Percentiles rank a stretch among this genome's conserved stretches.
These are phyloP conservation scores for Coffea canephora DNA, from an alignment of 257 asterid species.

Conservation along the genomic window DNA sequence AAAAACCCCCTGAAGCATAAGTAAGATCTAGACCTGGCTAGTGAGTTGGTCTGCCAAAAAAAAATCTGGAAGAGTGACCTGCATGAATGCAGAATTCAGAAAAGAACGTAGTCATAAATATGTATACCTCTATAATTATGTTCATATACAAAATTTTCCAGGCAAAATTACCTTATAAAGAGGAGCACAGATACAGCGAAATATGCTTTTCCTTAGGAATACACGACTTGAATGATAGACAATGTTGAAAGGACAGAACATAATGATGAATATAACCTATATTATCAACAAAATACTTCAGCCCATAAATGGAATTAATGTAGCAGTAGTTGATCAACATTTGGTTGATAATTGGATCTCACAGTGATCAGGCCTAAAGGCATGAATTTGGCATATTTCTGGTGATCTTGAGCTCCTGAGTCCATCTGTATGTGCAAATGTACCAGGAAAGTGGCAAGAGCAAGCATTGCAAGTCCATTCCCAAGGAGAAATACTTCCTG, in stretches of 20 bases:
- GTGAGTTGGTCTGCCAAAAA: conserved; percentile 82
- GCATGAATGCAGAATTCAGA: conserved; percentile 19
- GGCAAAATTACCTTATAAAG: conserved; percentile 52
- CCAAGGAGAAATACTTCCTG: conserved; percentile 74
- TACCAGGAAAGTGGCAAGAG: conserved; percentile 60
- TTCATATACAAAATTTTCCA: neutral
- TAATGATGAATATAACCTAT: conserved; percentile 52
- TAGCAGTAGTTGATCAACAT: conserved; percentile 14
- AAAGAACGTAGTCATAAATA: conserved; percentile 2
- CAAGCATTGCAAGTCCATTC: conserved; percentile 64
- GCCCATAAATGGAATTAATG: conserved; percentile 10
- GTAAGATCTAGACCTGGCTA: conserved; percentile 57
- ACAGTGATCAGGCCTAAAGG: conserved; percentile 69
- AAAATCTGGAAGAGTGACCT: conserved; percentile 72
- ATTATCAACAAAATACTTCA: conserved; percentile 10
- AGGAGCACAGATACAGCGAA: conserved; percentile 77
- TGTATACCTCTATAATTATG: neutral
- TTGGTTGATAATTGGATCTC: conserved; percentile 25
- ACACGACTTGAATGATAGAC: conserved; percentile 69
- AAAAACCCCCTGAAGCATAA: neutral
- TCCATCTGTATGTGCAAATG: conserved; percentile 70
- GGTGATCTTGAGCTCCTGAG: conserved; percentile 42
- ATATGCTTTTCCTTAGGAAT: conserved; percentile 52
- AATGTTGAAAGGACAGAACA: conserved; percentile 62
- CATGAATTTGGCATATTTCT: conserved; percentile 50